Evolutionary conservation across 345 rosid species (phyloP).

Genomic region (Eucalyptus pauciflora): DNA sequence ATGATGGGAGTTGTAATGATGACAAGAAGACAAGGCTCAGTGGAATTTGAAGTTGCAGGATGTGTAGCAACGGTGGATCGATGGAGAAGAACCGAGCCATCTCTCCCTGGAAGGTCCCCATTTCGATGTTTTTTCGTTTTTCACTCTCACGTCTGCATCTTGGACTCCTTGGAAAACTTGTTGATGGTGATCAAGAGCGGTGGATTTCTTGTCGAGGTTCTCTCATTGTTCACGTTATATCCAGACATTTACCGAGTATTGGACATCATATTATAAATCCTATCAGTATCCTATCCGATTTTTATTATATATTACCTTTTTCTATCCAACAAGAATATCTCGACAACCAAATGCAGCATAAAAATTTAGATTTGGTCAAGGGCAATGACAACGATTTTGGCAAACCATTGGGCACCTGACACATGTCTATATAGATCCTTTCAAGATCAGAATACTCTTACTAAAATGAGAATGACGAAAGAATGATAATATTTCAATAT

Average conservation of each 20-base stretch:
- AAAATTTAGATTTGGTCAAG: not conserved
- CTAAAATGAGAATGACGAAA: too few species aligned
- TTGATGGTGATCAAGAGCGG: not conserved
- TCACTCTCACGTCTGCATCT: not conserved
- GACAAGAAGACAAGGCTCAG: not conserved
- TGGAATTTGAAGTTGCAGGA: not conserved
- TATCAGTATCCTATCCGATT: fast-evolving
- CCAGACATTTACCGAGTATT: not conserved
- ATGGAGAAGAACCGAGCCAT: not conserved
- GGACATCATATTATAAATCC: not conserved
- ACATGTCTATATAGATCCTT: not conserved
- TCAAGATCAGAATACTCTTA: not conserved
- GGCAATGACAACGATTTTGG: fast-evolving
- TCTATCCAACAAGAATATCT: fast-evolving
- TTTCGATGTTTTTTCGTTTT: not conserved
- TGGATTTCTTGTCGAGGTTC: not conserved
- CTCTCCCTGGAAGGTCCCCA: not conserved
- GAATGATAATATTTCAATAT: fast-evolving
- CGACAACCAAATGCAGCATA: fast-evolving
- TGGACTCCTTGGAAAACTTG: not conserved
- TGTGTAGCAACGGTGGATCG: not conserved
- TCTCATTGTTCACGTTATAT: not conserved
- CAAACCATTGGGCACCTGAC: fast-evolving
- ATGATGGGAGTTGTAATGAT: not conserved
- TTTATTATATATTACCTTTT: not conserved